A percentile compares a stretch with the other conserved stretches of the same genome.
These are phyloP conservation scores for Aschersonia sp. DNA, from an alignment of 2,329 filamentous ascomycete species.

Conservation along the genomic window DNA sequence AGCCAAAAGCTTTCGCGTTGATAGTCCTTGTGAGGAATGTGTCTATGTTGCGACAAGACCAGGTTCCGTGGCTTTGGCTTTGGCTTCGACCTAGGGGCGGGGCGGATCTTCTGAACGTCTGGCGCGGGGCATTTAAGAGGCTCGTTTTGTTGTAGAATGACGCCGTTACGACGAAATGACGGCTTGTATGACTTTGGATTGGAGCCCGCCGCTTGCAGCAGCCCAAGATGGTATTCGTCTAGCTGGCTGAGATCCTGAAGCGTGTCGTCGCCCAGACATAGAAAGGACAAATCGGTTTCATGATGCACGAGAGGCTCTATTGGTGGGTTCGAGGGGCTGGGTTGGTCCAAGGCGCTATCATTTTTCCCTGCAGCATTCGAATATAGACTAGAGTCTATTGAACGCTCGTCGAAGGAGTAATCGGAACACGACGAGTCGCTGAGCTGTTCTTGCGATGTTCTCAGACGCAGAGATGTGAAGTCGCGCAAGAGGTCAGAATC, in stretches of 20 bases:
- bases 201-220: background rate
- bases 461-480: background rate
- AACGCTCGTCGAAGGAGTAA: background rate
- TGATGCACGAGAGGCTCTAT: background rate
- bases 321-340: background rate
- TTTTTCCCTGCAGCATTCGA: background rate
- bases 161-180: background rate
- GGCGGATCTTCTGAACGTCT: background rate
- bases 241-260: background rate
- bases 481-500: background rate
- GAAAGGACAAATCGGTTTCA: background rate
- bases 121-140: background rate
- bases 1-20: constrained; percentile 2
- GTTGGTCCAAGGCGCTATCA: background rate
- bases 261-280: background rate
- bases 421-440: background rate
- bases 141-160: background rate
- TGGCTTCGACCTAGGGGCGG: background rate
- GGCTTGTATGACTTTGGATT: background rate
- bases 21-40: background rate
- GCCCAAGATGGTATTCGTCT: background rate
- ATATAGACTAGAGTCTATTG: background rate
- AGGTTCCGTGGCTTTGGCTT: background rate
- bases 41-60: background rate
- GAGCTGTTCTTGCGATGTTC: background rate